phyloP scores from a whole-genome alignment of 768 basidiomycete species.

The Lenzites betulinus region DNA sequence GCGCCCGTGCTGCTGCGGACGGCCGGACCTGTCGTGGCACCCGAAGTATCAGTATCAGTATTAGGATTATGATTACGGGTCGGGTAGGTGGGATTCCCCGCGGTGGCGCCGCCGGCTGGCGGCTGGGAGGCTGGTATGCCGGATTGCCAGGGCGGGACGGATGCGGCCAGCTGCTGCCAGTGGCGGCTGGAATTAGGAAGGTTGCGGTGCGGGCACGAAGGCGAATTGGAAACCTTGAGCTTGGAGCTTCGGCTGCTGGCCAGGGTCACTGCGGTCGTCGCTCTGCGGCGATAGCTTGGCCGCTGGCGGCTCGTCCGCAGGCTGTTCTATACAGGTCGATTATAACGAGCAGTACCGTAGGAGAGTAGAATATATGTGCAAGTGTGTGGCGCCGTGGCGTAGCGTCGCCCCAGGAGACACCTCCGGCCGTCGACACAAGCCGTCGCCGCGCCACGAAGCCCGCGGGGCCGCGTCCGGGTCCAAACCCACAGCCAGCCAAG shows the following conservation, averaged over 20 bases:
- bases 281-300: too few species aligned
- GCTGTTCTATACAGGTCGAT: not conserved
- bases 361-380: too few species aligned
- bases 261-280: not conserved
- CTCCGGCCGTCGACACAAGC: not conserved
- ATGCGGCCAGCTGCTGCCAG: too few species aligned
- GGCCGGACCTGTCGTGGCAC: not conserved
- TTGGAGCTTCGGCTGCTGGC: not conserved
- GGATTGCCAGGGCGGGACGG: not conserved
- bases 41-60: too few species aligned
- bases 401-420: too few species aligned
- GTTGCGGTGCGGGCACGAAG: too few species aligned
- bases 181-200: too few species aligned
- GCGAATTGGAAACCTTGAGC: constrained; percentile 5
- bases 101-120: not conserved
- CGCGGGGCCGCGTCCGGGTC: too few species aligned
- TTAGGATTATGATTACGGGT: too few species aligned
- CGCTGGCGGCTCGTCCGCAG: not conserved
- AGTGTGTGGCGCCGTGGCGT: too few species aligned
- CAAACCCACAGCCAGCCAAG: not conserved
- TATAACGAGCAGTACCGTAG: too few species aligned
- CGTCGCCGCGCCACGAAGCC: not conserved
- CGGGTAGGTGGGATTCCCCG: too few species aligned
- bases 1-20: not conserved
- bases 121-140: not conserved